Conservation (phyloP, 768 basidiomycete species). For the Pseudohyphozyma bogoriensis region DNA sequence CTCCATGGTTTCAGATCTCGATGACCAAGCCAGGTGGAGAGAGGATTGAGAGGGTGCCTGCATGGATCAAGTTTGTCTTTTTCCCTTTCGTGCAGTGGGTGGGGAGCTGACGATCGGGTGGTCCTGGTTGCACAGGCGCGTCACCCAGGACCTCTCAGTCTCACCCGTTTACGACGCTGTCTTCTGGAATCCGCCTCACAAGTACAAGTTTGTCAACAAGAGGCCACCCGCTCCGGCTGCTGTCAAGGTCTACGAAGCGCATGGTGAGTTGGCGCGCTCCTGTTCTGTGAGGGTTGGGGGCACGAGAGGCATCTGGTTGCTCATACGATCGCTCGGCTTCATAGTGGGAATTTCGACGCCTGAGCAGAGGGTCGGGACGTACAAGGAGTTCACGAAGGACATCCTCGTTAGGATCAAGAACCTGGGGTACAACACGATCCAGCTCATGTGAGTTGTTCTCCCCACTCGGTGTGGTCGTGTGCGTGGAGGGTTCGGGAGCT, state of each 20-base stretch:
- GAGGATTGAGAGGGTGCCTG: conserved; percentile 81
- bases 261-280: conserved; percentile 40
- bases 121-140: conserved; percentile 45
- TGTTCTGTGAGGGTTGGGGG: too few species aligned
- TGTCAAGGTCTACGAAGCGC: conserved; percentile 86
- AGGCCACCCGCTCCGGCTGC: conserved; percentile 57
- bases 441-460: conserved; percentile 95
- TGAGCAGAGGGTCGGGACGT: conserved; percentile 79
- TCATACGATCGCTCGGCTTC: too few species aligned
- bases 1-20: conserved; percentile 60
- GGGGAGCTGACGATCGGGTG: background rate
- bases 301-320: background rate
- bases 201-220: conserved; percentile 63
- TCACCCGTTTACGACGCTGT: conserved; percentile 91
- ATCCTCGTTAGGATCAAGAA: conserved; percentile 76
- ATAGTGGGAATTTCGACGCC: conserved; percentile 83
- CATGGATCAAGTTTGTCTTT: conserved; percentile 59
- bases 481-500: conserved; percentile 62
- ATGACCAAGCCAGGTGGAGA: conserved; percentile 70
- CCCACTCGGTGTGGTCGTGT: background rate
- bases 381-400: conserved; percentile 85
- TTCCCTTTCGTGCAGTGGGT: background rate
- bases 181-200: conserved; percentile 91
- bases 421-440: conserved; percentile 92
- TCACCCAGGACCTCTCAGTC: conserved; percentile 81